Conservation (phyloP, 495 filamentous ascomycete genomes). For the Penicillium diatomitis region DNA sequence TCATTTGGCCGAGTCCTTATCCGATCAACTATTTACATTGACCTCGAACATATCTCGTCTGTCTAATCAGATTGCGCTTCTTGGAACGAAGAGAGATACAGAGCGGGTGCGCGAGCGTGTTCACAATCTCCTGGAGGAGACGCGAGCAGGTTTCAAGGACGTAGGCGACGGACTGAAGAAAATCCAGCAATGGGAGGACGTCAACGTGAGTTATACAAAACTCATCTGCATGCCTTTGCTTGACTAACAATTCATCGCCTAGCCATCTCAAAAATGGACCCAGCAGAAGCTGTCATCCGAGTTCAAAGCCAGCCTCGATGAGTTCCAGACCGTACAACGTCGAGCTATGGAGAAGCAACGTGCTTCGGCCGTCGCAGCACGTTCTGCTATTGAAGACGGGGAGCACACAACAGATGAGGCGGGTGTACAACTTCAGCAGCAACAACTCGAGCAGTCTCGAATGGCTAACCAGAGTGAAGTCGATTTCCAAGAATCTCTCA, state of each 20-base stretch:
- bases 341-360: constrained; percentile 86
- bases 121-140: constrained; percentile 75
- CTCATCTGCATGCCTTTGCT: not conserved
- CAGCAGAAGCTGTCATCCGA: constrained; percentile 90
- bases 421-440: constrained; percentile 45
- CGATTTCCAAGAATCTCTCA: constrained; percentile 92
- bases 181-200: constrained; percentile 81
- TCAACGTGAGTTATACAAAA: constrained; percentile 55
- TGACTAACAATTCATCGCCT: not conserved
- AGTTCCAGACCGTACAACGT: constrained; percentile 87
- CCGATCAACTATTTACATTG: constrained; percentile 75
- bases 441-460: constrained; percentile 66
- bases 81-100: constrained; percentile 86
- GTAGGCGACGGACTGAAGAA: constrained; percentile 90
- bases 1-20: constrained; percentile 67
- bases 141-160: constrained; percentile 78
- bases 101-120: constrained; percentile 86
- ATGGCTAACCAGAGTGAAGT: constrained; percentile 91
- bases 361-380: constrained; percentile 70
- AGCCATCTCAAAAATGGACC: constrained; percentile 89
- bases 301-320: constrained; percentile 74
- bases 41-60: constrained; percentile 79
- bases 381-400: constrained; percentile 57
- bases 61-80: constrained; percentile 66
- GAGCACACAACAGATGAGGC: constrained; percentile 24